These are phyloP conservation scores for Yamadazyma pseudoaaseri DNA, from an alignment of 1,139 yeast species.

Conservation along the genomic window DNA sequence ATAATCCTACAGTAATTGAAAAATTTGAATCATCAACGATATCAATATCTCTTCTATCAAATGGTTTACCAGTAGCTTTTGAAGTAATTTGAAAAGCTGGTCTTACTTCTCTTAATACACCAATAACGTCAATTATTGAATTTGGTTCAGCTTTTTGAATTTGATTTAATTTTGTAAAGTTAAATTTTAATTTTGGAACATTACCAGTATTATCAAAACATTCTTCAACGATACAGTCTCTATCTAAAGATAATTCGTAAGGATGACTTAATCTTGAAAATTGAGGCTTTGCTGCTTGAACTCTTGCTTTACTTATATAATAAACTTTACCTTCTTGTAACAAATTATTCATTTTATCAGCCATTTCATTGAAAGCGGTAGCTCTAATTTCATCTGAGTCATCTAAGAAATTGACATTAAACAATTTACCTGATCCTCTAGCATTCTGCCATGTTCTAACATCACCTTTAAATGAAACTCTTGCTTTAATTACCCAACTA, in stretches of 20 bases:
- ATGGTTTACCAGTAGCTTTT: constrained; percentile 86
- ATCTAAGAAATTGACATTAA: constrained; percentile 84
- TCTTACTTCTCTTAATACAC: constrained; percentile 74
- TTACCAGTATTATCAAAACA: constrained; percentile 56
- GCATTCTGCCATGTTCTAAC: constrained; percentile 85
- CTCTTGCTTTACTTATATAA: constrained; percentile 77
- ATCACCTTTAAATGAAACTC: constrained; percentile 86
- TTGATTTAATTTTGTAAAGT: constrained; percentile 68
- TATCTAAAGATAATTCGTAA: constrained; percentile 80
- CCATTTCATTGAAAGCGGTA: constrained; percentile 88
- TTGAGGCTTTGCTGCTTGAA: constrained; percentile 81
- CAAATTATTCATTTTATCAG: constrained; percentile 70
- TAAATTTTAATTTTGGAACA: constrained; percentile 79
- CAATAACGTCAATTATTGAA: constrained; percentile 79
- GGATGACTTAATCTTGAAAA: constrained; percentile 85
- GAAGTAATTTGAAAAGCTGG: constrained; percentile 83
- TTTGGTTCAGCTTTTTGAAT: constrained; percentile 70
- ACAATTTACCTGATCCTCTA: constrained; percentile 86
- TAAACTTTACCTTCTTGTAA: constrained; percentile 90
- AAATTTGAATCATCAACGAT: constrained; percentile 84
- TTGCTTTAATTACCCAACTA: constrained; percentile 89
- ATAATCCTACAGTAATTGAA: constrained; percentile 77
- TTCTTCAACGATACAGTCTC: constrained; percentile 74
- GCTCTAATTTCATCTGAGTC: constrained; percentile 97
- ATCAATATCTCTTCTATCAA: constrained; percentile 83